Evolutionary conservation across 805 yeast species (phyloP).

Genomic region (Naumovozyma dairenensis): DNA sequence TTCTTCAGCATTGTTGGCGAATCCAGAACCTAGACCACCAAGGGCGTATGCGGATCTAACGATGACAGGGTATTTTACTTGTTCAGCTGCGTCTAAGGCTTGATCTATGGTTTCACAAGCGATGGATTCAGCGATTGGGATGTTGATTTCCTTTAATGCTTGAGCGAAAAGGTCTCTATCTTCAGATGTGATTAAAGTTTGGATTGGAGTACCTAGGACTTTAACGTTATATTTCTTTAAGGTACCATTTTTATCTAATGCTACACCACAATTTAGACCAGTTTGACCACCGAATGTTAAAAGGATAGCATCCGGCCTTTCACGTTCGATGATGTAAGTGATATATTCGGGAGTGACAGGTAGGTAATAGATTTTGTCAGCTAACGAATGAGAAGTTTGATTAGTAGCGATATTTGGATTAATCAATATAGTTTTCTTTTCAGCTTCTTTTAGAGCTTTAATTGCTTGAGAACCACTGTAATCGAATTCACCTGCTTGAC

Average conservation of each 20-base stretch:
- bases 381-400: conserved; percentile 90
- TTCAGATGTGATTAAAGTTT: conserved; percentile 91
- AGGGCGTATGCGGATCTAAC: conserved; percentile 95
- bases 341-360: conserved; percentile 97
- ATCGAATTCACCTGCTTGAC: conserved; percentile 98
- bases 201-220: conserved; percentile 95
- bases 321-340: conserved; percentile 89
- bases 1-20: conserved; percentile 77
- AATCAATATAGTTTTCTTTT: conserved; percentile 74
- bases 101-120: conserved; percentile 93
- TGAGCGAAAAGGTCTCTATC: conserved; percentile 94
- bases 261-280: conserved; percentile 90
- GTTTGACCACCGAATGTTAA: conserved; percentile 99
- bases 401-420: conserved; percentile 96
- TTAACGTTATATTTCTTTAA: conserved; percentile 83
- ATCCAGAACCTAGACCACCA: conserved; percentile 97
- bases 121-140: conserved; percentile 93
- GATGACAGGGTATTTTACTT: conserved; percentile 89
- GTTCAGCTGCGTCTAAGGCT: conserved; percentile 81
- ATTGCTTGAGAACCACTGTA: conserved; percentile 97
- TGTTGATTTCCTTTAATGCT: conserved; percentile 88
- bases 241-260: conserved; percentile 89
- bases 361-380: conserved; percentile 88
- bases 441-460: conserved; percentile 86
- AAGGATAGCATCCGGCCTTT: conserved; percentile 90